phyloP scores from a whole-genome alignment of 352 stramenopile genomes.

The Albugo candida region DNA sequence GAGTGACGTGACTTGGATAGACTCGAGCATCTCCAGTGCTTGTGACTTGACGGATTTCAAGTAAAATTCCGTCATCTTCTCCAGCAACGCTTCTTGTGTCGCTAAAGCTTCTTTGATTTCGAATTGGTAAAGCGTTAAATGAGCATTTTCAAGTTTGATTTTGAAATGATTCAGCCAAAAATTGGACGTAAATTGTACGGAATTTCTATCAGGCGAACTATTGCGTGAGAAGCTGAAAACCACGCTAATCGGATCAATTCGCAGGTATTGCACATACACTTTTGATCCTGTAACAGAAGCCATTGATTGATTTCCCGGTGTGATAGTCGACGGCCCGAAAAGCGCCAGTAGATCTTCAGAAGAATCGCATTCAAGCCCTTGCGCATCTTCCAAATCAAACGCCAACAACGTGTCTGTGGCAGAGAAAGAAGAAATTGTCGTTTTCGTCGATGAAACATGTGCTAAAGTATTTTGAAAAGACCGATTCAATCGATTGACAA shows the following conservation, averaged over 20 bases:
- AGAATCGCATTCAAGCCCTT: too few relatives aligned
- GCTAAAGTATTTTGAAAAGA: slow-evolving; percentile 1
- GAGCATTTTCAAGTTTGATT: slow-evolving; percentile 74
- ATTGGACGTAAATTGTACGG: slow-evolving; percentile 10
- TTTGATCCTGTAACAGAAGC: slow-evolving; percentile 54
- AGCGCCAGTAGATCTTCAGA: too few relatives aligned
- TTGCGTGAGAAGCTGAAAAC: slow-evolving; percentile 61
- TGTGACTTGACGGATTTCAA: slow-evolving; percentile 67
- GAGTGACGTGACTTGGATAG: slow-evolving; percentile 67
- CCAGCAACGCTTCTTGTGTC: slow-evolving; percentile 50
- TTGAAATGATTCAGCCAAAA: slow-evolving; percentile 75
- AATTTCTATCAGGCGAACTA: slow-evolving; percentile 25
- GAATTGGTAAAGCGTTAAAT: slow-evolving; percentile 48
- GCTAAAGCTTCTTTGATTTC: slow-evolving; percentile 40
- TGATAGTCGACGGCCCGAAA: too few relatives aligned
- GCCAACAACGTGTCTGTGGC: too few relatives aligned
- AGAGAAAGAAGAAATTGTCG: too few relatives aligned
- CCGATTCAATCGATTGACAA: slow-evolving; percentile 32
- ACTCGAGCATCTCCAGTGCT: slow-evolving; percentile 61
- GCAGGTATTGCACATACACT: slow-evolving; percentile 46
- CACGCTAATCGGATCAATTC: slow-evolving; percentile 49
- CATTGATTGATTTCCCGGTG: slow-evolving; percentile 19
- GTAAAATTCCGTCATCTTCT: slow-evolving; percentile 48
- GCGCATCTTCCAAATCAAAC: too few relatives aligned
- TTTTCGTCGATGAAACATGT: slow-evolving; percentile 18